Percentiles rank a stretch among this genome's conserved stretches.
These are phyloP conservation scores for Zygoascus biomembranicola DNA, from an alignment of 805 yeast genomes.

Conservation along the genomic window DNA sequence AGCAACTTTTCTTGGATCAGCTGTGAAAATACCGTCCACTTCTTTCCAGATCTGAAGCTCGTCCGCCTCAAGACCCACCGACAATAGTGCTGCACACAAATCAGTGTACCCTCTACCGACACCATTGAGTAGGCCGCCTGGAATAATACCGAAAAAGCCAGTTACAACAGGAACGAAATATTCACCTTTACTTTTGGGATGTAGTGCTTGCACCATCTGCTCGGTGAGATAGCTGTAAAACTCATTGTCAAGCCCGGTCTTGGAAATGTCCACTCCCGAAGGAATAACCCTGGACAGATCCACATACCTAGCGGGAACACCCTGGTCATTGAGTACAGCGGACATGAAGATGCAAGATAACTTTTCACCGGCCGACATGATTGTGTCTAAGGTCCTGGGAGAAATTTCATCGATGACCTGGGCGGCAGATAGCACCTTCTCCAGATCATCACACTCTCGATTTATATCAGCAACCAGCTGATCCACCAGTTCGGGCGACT, in stretches of 20 bases:
- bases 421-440: conserved; percentile 73
- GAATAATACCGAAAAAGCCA: conserved; percentile 93
- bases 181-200: conserved; percentile 18
- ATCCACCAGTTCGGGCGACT: conserved; percentile 37
- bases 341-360: conserved; percentile 85
- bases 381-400: conserved; percentile 76
- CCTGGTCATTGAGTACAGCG: conserved; percentile 72
- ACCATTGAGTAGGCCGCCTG: conserved; percentile 86
- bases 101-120: conserved; percentile 98
- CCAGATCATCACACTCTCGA: conserved; percentile 58
- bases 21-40: conserved; percentile 97
- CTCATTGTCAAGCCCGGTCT: conserved; percentile 52
- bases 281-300: conserved; percentile 73
- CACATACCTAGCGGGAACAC: conserved; percentile 67
- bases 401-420: conserved; percentile 87
- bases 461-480: conserved; percentile 52
- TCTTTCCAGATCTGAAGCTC: conserved; percentile 98
- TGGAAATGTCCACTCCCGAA: conserved; percentile 42
- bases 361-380: conserved; percentile 92
- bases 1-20: conserved; percentile 94
- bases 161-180: conserved; percentile 78
- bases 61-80: conserved; percentile 86
- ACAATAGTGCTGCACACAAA: conserved; percentile 91
- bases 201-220: conserved; percentile 41
- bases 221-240: conserved; percentile 49